Evolutionary conservation across 2,329 filamentous ascomycete species (phyloP), one percentile per base, ranked within the genome.

Genomic region (Curvularia spicifera): DNA sequence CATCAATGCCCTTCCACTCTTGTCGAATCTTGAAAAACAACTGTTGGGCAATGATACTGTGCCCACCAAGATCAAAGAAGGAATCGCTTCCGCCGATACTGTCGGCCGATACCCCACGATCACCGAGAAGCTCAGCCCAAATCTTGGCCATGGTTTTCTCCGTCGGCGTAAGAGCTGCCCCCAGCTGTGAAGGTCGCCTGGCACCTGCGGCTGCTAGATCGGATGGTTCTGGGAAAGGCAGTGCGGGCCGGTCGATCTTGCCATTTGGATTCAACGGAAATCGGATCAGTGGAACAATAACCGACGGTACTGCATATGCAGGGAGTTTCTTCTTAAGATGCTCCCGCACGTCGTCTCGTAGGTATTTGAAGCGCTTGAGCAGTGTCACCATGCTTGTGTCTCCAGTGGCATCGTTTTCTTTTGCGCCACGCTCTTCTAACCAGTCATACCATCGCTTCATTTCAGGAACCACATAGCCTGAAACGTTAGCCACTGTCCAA

Each of bases 41-140:
- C 69, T 91, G 89, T 70, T 95, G 91, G 0, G 91, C 91, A 44
- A 94, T 83, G 67, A 96, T 87, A 77, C 87, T 90, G 79, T 95
- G 90, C 13, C 91, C 91, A 59, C 91, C 91, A 46, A 89, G 80
- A 59, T 95, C 90, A 70, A 94, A 94, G 80, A 95, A 96, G 51
- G 83, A 82, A 22, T 84, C 82, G 13, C 87, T 82, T 0, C 84
- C 82, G 43, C 82, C 83, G 56, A 96, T 81, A 49, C 88, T 90
- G 71, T 88, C 86, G 52, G 88, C 83, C 56, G 89, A 88, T 28
- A 91, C 76, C 65, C 73, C 86, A 84, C 48, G 82, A 33, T 75
- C 71, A 79, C 70, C 67, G 58, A 96, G 86, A 4, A 93, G 81
- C n/a, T 82, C 81, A 1, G 88, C 86, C 91, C 91, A 96, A 47